These are phyloP conservation scores for Prunus campanulata DNA, from an alignment of 306 rosid genomes.

Conservation along the genomic window DNA sequence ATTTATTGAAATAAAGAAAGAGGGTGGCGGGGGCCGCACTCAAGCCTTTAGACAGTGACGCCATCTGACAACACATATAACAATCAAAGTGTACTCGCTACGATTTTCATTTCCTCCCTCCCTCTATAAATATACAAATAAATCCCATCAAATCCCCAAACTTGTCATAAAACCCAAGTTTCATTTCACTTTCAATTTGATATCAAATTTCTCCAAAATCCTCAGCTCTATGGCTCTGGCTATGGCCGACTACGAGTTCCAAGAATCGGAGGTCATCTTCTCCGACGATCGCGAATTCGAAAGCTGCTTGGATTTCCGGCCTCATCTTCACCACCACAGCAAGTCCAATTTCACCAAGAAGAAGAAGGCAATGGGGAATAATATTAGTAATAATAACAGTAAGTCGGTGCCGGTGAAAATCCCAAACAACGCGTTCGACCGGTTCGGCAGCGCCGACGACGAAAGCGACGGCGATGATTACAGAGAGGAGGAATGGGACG, in stretches of 20 bases:
- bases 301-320: background rate
- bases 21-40: conserved; percentile 55
- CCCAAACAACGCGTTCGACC: conserved; percentile 32
- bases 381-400: background rate
- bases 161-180: background rate
- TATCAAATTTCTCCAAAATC: background rate
- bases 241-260: conserved; percentile 50
- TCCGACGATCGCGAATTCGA: conserved; percentile 27
- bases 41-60: conserved; percentile 40
- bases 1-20: no score
- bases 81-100: conserved; percentile 39
- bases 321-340: background rate
- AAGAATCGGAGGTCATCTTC: conserved; percentile 75
- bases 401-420: conserved; percentile 57
- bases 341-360: conserved; percentile 6
- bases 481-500: conserved; percentile 39
- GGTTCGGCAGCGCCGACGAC: conserved; percentile 15
- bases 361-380: conserved; percentile 17
- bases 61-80: conserved; percentile 41
- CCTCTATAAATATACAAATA: conserved; percentile 30
- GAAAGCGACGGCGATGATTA: conserved; percentile 26
- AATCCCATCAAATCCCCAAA: conserved; percentile 8
- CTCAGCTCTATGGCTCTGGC: background rate
- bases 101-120: conserved; percentile 28
- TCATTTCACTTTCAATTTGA: background rate